Conservation (phyloP, 2,329 filamentous ascomycete genomes). For the Elsinoe necatrix region DNA sequence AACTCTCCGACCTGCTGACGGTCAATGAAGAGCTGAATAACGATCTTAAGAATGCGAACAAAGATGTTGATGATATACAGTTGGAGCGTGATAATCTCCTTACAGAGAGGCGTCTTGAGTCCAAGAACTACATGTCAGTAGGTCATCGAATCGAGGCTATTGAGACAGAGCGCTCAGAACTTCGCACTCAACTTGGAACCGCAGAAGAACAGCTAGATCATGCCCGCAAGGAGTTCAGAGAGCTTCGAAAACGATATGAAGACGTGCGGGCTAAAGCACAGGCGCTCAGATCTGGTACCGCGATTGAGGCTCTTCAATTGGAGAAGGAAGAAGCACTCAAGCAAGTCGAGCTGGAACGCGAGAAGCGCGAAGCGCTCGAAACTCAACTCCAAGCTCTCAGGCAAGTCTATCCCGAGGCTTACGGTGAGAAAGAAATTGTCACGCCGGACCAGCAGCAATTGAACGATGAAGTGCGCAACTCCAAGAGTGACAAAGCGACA, state of each 20-base stretch:
- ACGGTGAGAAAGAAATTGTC: not conserved
- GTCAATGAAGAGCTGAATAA: not conserved
- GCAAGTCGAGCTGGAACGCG: not conserved
- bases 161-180: conserved; percentile 14
- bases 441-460: not conserved
- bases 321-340: conserved; percentile 9
- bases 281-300: not conserved
- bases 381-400: not conserved
- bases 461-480: too few relatives aligned
- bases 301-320: not conserved
- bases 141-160: conserved; percentile 10
- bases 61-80: not conserved
- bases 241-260: not conserved
- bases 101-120: not conserved
- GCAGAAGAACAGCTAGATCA: conserved; percentile 14
- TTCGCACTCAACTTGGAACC: conserved; percentile 13
- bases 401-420: not conserved
- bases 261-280: not conserved
- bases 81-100: conserved; percentile 4
- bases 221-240: not conserved
- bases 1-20: not conserved
- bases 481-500: too few relatives aligned
- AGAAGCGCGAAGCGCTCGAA: not conserved
- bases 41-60: conserved; percentile 4
- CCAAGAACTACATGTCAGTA: conserved; percentile 6